Evolutionary conservation across 345 rosid species (phyloP).

Genomic region (Raphanus raphanistrum): DNA sequence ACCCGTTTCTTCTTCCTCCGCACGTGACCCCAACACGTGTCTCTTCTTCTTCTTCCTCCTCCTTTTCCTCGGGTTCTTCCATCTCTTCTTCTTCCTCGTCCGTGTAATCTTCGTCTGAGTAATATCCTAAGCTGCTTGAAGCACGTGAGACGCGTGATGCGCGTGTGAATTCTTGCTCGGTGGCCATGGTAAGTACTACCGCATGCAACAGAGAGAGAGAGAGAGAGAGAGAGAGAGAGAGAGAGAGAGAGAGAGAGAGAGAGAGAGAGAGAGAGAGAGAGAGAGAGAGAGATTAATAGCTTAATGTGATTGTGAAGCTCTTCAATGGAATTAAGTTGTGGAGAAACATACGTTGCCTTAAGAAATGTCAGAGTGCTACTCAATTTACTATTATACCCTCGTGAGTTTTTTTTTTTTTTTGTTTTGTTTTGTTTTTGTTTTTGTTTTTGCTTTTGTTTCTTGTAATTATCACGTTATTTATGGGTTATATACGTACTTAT

Average conservation of each 20-base stretch:
- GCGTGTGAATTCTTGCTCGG: constrained; percentile 39
- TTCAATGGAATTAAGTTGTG: constrained; percentile 14
- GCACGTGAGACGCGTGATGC: constrained; percentile 40
- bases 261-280: background rate
- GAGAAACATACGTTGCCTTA: constrained; percentile 18
- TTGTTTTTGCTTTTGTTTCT: too few species aligned
- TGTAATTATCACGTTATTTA: background rate
- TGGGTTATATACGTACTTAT: background rate
- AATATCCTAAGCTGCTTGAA: constrained; percentile 35
- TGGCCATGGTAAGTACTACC: constrained; percentile 38
- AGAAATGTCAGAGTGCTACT: background rate
- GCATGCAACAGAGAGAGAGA: constrained; percentile 29
- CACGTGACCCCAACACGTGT: constrained; percentile 21
- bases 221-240: background rate
- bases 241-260: background rate
- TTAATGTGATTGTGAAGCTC: constrained; percentile 4
- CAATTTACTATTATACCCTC: constrained; percentile 9
- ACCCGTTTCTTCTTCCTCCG: constrained; percentile 36
- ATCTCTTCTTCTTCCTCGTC: constrained; percentile 35
- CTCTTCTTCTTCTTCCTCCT: constrained; percentile 28
- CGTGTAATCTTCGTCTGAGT: constrained; percentile 45
- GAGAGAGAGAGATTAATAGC: background rate
- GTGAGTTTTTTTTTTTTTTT: background rate
- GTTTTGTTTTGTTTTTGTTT: too few species aligned
- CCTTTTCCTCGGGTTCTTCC: constrained; percentile 37